phyloP scores from a whole-genome alignment of 2,329 filamentous ascomycete species.

The Trichoderma breve region DNA sequence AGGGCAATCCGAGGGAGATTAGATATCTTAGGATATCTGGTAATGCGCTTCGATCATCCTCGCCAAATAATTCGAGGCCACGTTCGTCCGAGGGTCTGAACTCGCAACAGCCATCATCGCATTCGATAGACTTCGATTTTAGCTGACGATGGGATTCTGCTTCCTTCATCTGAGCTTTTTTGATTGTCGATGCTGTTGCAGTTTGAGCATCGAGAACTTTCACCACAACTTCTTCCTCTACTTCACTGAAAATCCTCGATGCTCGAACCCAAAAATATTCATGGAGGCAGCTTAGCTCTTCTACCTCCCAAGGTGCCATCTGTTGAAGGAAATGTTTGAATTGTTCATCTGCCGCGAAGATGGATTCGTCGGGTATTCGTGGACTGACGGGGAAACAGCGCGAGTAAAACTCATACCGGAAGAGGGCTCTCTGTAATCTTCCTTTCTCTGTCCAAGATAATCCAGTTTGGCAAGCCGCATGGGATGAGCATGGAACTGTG shows the following conservation, averaged over 20 bases:
- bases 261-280: background rate
- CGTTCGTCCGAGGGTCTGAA: background rate
- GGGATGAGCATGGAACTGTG: background rate
- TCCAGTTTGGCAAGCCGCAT: background rate
- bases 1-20: background rate
- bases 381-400: background rate
- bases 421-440: background rate
- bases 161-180: background rate
- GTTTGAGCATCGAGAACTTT: background rate
- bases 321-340: background rate
- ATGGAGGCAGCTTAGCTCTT: background rate
- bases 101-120: background rate
- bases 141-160: background rate
- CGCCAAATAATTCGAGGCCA: background rate
- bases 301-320: background rate
- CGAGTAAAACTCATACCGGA: background rate
- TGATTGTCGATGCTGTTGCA: background rate
- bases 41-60: background rate
- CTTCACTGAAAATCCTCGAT: background rate
- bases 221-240: background rate
- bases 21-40: background rate
- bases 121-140: background rate
- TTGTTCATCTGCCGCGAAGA: background rate
- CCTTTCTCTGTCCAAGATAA: background rate
- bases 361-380: background rate